These are phyloP conservation scores for Phytophthora citrophthora DNA, from an alignment of 352 stramenopile species.

Conservation along the genomic window DNA sequence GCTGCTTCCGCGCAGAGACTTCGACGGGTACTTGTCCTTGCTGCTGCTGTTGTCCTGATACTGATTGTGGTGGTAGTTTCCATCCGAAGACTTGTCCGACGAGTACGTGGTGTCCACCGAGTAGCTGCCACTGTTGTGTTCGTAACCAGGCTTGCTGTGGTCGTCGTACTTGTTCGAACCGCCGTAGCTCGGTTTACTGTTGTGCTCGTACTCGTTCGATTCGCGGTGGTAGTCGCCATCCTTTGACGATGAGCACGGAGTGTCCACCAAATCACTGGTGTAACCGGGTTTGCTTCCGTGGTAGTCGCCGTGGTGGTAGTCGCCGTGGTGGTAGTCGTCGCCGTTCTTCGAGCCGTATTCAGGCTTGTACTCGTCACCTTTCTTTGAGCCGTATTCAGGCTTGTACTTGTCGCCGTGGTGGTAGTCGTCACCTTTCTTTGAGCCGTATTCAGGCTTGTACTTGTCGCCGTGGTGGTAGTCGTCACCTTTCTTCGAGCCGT, in stretches of 20 bases:
- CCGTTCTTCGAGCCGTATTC: too few relatives aligned
- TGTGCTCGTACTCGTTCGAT: too few relatives aligned
- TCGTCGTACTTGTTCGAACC: constrained; percentile 2
- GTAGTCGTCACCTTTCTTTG: not conserved
- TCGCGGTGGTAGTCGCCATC: not conserved
- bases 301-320: too few relatives aligned
- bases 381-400: too few relatives aligned
- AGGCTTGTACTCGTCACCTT: too few relatives aligned
- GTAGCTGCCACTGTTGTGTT: not conserved
- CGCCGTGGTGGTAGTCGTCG: too few relatives aligned
- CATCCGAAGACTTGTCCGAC: constrained; percentile 13
- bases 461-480: too few relatives aligned
- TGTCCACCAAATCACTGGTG: not conserved
- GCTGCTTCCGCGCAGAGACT: constrained; percentile 24
- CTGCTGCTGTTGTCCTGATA: constrained; percentile 2
- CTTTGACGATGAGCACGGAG: constrained; percentile 11
- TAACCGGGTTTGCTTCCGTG: not conserved
- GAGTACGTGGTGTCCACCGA: constrained; percentile 11
- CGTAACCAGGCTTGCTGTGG: constrained; percentile 1
- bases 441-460: not conserved
- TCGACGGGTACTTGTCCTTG: constrained; percentile 23
- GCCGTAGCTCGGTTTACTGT: not conserved
- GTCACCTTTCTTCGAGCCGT: not conserved
- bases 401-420: too few relatives aligned
- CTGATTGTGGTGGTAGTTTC: constrained; percentile 3